phyloP scores from a whole-genome alignment of 176 grass and related monocot genomes.

The Eremochloa ophiuroides region DNA sequence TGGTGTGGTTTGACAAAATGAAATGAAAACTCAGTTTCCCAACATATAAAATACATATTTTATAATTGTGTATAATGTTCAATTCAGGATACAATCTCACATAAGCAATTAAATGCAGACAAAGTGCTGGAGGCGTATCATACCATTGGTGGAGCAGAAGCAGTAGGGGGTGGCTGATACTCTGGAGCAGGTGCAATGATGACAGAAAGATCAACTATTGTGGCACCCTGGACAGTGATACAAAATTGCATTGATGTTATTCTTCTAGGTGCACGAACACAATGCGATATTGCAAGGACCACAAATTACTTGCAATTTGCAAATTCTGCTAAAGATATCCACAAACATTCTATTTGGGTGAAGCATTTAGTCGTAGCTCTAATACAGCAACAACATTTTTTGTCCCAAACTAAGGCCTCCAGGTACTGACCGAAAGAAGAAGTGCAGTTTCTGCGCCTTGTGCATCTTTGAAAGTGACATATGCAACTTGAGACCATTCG shows the following conservation, averaged over 20 bases:
- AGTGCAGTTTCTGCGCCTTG: conserved; percentile 92
- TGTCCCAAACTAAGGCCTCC: background rate
- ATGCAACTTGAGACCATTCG: conserved; percentile 95
- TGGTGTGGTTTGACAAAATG: background rate
- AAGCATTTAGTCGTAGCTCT: background rate
- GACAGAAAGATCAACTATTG: conserved; percentile 90
- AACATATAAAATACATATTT: background rate
- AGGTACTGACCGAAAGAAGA: conserved; percentile 82
- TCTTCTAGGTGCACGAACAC: background rate
- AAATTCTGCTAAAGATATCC: background rate
- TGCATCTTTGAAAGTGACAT: conserved; percentile 88
- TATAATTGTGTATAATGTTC: background rate
- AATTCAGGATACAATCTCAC: conserved; percentile 5
- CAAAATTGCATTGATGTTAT: background rate
- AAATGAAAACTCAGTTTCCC: background rate
- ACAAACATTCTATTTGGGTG: background rate
- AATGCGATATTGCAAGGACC: background rate
- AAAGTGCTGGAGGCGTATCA: background rate
- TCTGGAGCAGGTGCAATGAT: conserved; percentile 72
- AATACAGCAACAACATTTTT: background rate
- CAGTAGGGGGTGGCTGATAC: conserved; percentile 53
- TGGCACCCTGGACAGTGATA: conserved; percentile 56
- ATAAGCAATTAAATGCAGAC: background rate
- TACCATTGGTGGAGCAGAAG: conserved; percentile 58
- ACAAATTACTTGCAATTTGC: background rate